Evolutionary conservation across 2,329 filamentous ascomycete species (phyloP).

Genomic region (Bipolaris oryzae): DNA sequence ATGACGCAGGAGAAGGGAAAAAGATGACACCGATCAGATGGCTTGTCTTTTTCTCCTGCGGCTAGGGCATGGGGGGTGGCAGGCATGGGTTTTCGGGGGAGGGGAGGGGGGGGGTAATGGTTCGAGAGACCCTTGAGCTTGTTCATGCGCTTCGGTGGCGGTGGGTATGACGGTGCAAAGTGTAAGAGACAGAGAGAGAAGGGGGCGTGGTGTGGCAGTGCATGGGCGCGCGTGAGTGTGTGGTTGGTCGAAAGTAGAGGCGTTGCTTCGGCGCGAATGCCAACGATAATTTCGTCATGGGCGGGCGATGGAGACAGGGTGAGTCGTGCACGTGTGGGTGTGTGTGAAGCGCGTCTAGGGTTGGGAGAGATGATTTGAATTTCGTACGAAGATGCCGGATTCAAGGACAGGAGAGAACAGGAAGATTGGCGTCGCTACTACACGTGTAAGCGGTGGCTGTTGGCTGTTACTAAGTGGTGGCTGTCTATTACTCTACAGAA

Average conservation of each 20-base stretch:
- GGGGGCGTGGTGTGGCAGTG: background rate
- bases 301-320: background rate
- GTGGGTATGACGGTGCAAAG: too few relatives aligned
- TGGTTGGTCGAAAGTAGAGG: slow-evolving; percentile 1
- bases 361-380: background rate
- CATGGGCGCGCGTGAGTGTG: background rate
- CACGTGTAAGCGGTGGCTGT: background rate
- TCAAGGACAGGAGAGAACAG: background rate
- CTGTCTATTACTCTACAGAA: background rate
- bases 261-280: slow-evolving; percentile 9
- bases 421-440: background rate
- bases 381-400: slow-evolving; percentile 4
- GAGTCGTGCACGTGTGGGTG: background rate
- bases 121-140: background rate
- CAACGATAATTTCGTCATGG: background rate
- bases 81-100: background rate
- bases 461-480: background rate
- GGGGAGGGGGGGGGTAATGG: background rate
- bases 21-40: background rate
- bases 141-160: background rate
- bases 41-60: background rate
- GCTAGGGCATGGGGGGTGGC: background rate
- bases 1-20: background rate
- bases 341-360: background rate
- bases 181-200: too few relatives aligned